Evolutionary conservation across 192 early-diverging fungal species (phyloP), one percentile per base, ranked within the genome.

Genomic region (Dimargaris verticillata): DNA sequence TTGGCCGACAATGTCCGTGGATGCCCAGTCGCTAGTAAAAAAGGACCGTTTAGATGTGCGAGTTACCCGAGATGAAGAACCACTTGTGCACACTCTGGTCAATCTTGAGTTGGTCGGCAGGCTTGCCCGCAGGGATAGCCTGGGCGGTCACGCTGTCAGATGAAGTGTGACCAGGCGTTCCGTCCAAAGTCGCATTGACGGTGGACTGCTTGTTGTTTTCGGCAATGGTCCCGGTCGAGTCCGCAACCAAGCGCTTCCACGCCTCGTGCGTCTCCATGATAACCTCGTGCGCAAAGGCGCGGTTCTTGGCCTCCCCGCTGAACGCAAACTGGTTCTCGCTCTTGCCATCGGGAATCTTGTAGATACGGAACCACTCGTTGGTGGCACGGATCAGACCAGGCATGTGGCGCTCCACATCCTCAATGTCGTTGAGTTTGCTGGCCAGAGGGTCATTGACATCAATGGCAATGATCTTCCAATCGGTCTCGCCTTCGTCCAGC

Each of bases 291-390:
- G 95, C 89, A 68, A 95, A 99, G 61, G 73, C 76, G 63, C 74
- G 82, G 78, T 86, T 85, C 77, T 86, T 86, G 70, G 85, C 84
- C 69, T 85, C 86, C 63, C 86, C 88, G 62, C 78, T 83, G 81
- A 99, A 99, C 51, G 95, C 95, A 78, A 99, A 97, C 79, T 90
- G 85, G 85, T 99, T 99, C 79, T 95, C 93, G 61, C 91, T 92
- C 84, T 97, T 97, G 67, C 93, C 94, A 81, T 99, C 94, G 60
- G 95, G 95, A 70, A 97, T 97, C 80, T 99, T 97, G 89, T 99
- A 97, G 79, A 95, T 95, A 72, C 93, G 88, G 93, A 99, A 99
- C 94, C 94, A 99, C 76, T 97, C 94, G 77, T 95, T 93, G 51
- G 92, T 94, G 44, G 94, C 95, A 55, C 89, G 86, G 59, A 99